A percentile compares a stretch with the other conserved stretches of the same genome.
These are phyloP conservation scores for Ramalina intermedia DNA, from an alignment of 495 filamentous ascomycete species.

Conservation along the genomic window DNA sequence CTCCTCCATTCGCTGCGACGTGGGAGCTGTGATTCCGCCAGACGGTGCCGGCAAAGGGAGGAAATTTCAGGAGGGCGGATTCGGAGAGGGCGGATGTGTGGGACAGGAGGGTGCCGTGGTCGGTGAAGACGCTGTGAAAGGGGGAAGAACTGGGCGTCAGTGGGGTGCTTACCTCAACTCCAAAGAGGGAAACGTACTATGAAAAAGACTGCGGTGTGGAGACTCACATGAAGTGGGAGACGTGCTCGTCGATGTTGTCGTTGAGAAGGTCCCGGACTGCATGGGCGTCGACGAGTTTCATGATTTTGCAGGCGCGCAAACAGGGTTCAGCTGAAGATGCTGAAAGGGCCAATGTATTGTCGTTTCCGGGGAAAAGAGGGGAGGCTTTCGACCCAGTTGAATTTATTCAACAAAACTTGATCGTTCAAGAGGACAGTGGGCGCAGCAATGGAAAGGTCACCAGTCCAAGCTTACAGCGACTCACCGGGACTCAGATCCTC, in stretches of 20 bases:
- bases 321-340: too few species aligned
- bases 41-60: slow-evolving; percentile 12
- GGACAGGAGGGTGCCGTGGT: slow-evolving; percentile 12
- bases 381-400: too few species aligned
- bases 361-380: too few species aligned
- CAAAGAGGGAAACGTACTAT: background rate
- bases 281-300: slow-evolving; percentile 6
- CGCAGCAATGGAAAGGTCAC: too few species aligned
- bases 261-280: slow-evolving; percentile 10
- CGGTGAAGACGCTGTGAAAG: slow-evolving; percentile 13
- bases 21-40: slow-evolving; percentile 6
- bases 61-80: slow-evolving; percentile 6
- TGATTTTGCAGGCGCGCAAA: background rate
- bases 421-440: too few species aligned
- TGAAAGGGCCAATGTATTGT: too few species aligned
- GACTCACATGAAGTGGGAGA: slow-evolving; percentile 9
- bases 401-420: too few species aligned
- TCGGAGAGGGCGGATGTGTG: slow-evolving; percentile 4
- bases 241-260: slow-evolving; percentile 13
- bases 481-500: too few species aligned
- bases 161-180: background rate
- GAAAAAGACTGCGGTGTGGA: too few species aligned
- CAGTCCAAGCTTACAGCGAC: too few species aligned
- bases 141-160: background rate
- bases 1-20: slow-evolving; percentile 2